Evolutionary conservation across 2,329 filamentous ascomycete species (phyloP).

Genomic region (Fusarium pseudograminearum): DNA sequence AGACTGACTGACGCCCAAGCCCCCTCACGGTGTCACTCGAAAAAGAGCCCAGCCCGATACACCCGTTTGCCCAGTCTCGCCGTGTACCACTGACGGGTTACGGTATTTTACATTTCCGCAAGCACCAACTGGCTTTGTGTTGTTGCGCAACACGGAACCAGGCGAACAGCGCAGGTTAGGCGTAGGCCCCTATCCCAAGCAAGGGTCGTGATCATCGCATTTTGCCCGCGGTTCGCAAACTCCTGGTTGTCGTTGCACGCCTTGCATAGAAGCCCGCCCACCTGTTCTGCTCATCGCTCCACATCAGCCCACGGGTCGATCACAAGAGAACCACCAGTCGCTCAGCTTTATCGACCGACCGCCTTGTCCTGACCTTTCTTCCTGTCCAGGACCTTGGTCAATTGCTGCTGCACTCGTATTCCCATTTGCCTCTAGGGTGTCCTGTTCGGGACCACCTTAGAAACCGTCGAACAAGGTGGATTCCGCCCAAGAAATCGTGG

Average conservation of each 20-base stretch:
- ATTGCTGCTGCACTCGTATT: constrained; percentile 39
- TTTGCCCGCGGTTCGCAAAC: constrained; percentile 40
- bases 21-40: constrained; percentile 43
- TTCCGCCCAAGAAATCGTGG: constrained; percentile 68
- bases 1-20: constrained; percentile 36
- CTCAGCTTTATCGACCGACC: constrained; percentile 40
- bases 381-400: constrained; percentile 37
- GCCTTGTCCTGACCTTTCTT: constrained; percentile 39
- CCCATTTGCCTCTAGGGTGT: constrained; percentile 50
- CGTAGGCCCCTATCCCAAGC: constrained; percentile 38
- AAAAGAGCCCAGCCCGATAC: constrained; percentile 23
- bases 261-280: constrained; percentile 36
- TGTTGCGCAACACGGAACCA: constrained; percentile 20
- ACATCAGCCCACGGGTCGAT: constrained; percentile 48
- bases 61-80: constrained; percentile 29
- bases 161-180: constrained; percentile 25
- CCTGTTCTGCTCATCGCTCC: constrained; percentile 45
- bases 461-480: constrained; percentile 68
- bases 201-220: constrained; percentile 45
- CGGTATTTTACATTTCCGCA: constrained; percentile 16
- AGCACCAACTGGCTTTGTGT: constrained; percentile 41
- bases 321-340: constrained; percentile 43
- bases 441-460: constrained; percentile 53
- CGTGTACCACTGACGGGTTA: constrained; percentile 23
- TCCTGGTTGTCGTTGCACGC: constrained; percentile 33